Evolutionary conservation across 192 early-diverging fungal genomes (phyloP).

Genomic region (Podila horticola): DNA sequence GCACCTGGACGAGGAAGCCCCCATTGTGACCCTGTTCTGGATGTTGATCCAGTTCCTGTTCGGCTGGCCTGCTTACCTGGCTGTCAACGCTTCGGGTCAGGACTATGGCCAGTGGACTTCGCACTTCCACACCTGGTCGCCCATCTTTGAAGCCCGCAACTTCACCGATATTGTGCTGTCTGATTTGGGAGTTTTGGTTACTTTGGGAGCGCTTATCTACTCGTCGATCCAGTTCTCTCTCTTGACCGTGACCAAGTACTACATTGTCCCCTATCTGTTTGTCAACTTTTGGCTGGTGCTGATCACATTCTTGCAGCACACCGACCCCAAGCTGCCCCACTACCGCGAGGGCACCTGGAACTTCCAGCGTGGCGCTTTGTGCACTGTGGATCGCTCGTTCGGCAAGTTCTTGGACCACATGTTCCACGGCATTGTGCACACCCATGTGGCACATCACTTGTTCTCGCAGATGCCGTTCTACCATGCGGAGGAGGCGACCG

Average conservation of each 20-base stretch:
- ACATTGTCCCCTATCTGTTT: slow-evolving; percentile 89
- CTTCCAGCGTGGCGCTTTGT: slow-evolving; percentile 93
- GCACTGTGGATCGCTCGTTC: slow-evolving; percentile 89
- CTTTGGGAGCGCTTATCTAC: slow-evolving; percentile 62
- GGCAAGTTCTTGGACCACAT: slow-evolving; percentile 87
- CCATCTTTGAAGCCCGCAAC: slow-evolving; percentile 84
- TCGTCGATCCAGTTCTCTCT: slow-evolving; percentile 62
- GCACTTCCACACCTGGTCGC: slow-evolving; percentile 86
- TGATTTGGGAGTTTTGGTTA: slow-evolving; percentile 76
- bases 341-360: slow-evolving; percentile 87
- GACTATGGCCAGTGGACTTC: slow-evolving; percentile 78
- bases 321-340: slow-evolving; percentile 88
- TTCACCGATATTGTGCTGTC: slow-evolving; percentile 75
- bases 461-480: slow-evolving; percentile 99
- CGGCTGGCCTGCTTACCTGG: slow-evolving; percentile 93
- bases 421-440: slow-evolving; percentile 85
- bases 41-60: slow-evolving; percentile 77
- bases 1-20: slow-evolving; percentile 73
- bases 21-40: slow-evolving; percentile 71
- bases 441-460: slow-evolving; percentile 95
- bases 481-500: slow-evolving; percentile 89
- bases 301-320: slow-evolving; percentile 97
- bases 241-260: slow-evolving; percentile 79
- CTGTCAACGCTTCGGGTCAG: slow-evolving; percentile 84
- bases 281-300: slow-evolving; percentile 98